Evolutionary conservation across 768 basidiomycete genomes (phyloP).

Genomic region (Agrocybe chaxingu): DNA sequence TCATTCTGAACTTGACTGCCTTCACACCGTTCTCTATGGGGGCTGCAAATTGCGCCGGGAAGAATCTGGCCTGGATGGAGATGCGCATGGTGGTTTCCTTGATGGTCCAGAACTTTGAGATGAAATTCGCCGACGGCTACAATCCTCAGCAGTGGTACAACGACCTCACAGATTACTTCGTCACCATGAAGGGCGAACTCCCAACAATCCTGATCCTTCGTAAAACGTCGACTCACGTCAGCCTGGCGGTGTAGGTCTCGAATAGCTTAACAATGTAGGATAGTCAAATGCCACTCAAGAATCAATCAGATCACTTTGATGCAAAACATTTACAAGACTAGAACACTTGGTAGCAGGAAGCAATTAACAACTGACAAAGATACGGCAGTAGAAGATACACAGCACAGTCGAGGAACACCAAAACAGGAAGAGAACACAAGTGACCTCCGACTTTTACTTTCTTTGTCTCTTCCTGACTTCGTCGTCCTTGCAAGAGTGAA

Average conservation of each 20-base stretch:
- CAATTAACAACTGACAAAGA: neutral
- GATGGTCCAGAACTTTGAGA: slow-evolving; percentile 24
- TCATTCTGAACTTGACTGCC: slow-evolving; percentile 22
- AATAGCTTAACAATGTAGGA: too few relatives aligned
- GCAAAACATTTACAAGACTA: too few relatives aligned
- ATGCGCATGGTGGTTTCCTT: slow-evolving; percentile 29
- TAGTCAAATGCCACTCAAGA: too few relatives aligned
- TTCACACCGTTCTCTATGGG: slow-evolving; percentile 40
- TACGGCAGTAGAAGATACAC: slow-evolving; percentile 3
- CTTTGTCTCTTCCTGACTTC: slow-evolving; percentile 65
- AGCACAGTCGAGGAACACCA: slow-evolving; percentile 5
- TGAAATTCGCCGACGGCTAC: slow-evolving; percentile 21
- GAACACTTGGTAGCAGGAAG: too few relatives aligned
- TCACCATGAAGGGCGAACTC: slow-evolving; percentile 26
- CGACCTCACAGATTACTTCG: slow-evolving; percentile 29
- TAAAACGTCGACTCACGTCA: slow-evolving; percentile 2
- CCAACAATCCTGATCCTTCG: slow-evolving; percentile 30
- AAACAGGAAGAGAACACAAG: neutral
- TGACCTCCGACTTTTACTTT: neutral
- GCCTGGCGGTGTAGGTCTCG: too few relatives aligned
- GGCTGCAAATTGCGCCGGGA: slow-evolving; percentile 50
- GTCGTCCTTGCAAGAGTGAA: slow-evolving; percentile 85
- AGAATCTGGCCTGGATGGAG: slow-evolving; percentile 32
- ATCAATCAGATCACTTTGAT: too few relatives aligned
- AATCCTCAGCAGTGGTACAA: slow-evolving; percentile 24